Evolutionary conservation across 768 basidiomycete genomes (phyloP), one percentile per base, ranked within the genome.

Genomic region (Pulveroboletus sp.): DNA sequence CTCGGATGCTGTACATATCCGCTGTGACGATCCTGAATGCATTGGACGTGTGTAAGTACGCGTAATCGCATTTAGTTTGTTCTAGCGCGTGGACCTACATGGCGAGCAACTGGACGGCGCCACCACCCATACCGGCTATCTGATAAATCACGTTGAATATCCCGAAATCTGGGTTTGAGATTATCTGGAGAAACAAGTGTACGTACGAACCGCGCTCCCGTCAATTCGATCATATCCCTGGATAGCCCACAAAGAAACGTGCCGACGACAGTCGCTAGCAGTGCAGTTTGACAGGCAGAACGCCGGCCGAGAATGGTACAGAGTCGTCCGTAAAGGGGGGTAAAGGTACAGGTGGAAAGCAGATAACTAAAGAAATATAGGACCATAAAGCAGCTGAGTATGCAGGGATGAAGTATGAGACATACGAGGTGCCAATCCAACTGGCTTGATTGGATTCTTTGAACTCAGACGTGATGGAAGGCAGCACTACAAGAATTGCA

Each of bases 281-380:
- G 66, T 1, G 86, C 87, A 0, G 73, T 69, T 49, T 81, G 83
- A 58, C 81, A 83, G 3, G 87, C 87, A 10, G 77, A 78, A 43
- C 79, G 74, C 14, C 88, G 70, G 6, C 88, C 88, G 63, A 89
- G 66, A 9, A 85, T 84, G 61, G 86, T 83, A 55, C 79, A 85
- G 6, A 91, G 71, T 3, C 87, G 79, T 21, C 88, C 88, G 60
- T 89, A 90, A 6, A 90, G 71, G 86, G 21, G 88, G 0, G 88
- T 89, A 55, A 89, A 89, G 3, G 87, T 86, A 64, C 84, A 86
- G 4, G 80, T 85, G 4, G 88, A 84, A 12, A 90, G 76, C 8
- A 90, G 69, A 65, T 86, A 89, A 27, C 50, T 57, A 39, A 50
- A 5, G 39, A 28, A 26, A 21, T 21, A 21, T 21, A 21, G 21